A percentile compares a stretch with the other conserved stretches of the same genome.
These are phyloP conservation scores for Solioccasus polychromus DNA, from an alignment of 768 basidiomycete genomes.

Conservation along the genomic window DNA sequence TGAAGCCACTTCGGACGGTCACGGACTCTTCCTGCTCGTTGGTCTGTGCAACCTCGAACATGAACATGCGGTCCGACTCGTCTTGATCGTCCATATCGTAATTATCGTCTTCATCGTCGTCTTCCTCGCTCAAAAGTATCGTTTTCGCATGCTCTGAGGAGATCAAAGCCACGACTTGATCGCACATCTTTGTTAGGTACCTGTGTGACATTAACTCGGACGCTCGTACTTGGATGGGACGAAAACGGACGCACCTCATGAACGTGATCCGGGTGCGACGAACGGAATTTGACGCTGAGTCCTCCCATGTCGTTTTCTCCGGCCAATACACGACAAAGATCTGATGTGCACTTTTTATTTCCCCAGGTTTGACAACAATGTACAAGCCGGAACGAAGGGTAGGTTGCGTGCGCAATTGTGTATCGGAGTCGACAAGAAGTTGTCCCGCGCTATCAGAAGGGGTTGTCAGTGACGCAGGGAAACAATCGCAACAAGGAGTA, in stretches of 20 bases:
- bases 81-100: slow-evolving; percentile 34
- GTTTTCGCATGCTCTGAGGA: slow-evolving; percentile 44
- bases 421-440: slow-evolving; percentile 12
- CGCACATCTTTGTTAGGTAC: slow-evolving; percentile 57
- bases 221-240: neutral
- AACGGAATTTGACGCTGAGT: slow-evolving; percentile 42
- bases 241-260: slow-evolving; percentile 44
- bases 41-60: slow-evolving; percentile 53
- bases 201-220: slow-evolving; percentile 25
- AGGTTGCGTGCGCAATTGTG: slow-evolving; percentile 2
- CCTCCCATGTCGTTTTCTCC: slow-evolving; percentile 56
- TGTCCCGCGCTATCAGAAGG: slow-evolving; percentile 8
- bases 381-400: slow-evolving; percentile 23
- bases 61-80: slow-evolving; percentile 46
- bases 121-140: slow-evolving; percentile 44
- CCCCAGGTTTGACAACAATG: slow-evolving; percentile 8
- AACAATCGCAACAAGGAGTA: neutral
- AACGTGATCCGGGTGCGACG: slow-evolving; percentile 56
- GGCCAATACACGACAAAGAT: slow-evolving; percentile 61
- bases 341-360: slow-evolving; percentile 10
- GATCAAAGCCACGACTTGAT: slow-evolving; percentile 51
- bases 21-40: slow-evolving; percentile 55
- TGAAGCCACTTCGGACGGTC: slow-evolving; percentile 41
- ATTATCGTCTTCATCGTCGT: slow-evolving; percentile 25
- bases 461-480: neutral